Evolutionary conservation across 164 flowering plant species (phyloP).

Genomic region (Vitis labrusca): DNA sequence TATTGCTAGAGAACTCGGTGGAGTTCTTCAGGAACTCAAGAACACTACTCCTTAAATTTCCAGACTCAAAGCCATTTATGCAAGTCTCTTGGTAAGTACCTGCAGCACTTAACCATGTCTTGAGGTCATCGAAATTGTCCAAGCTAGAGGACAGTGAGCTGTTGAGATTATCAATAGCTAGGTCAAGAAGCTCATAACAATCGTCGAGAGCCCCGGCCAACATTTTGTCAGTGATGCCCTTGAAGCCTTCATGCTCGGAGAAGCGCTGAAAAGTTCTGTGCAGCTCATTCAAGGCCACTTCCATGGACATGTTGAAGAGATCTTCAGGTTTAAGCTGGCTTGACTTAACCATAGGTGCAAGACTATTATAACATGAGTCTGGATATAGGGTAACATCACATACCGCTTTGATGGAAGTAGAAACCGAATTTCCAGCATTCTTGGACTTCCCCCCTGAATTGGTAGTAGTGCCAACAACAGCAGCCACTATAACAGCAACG

Average conservation of each 20-base stretch:
- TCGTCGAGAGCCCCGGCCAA: constrained; percentile 30
- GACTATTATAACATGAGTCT: constrained; percentile 43
- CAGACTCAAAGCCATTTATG: constrained; percentile 48
- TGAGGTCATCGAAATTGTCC: constrained; percentile 41
- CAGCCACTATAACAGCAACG: constrained; percentile 42
- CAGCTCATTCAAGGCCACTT: constrained; percentile 44
- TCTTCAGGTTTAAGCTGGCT: constrained; percentile 30
- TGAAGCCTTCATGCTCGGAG: constrained; percentile 2
- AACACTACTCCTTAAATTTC: not conserved
- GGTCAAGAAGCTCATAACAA: constrained; percentile 42
- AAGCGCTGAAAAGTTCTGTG: constrained; percentile 26
- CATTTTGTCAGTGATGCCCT: constrained; percentile 8
- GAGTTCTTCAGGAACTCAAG: constrained; percentile 34
- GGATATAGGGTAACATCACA: constrained; percentile 59
- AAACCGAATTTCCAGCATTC: not conserved
- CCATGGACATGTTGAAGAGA: constrained; percentile 43
- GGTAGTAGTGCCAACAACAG: constrained; percentile 41
- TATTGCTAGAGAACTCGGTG: constrained; percentile 55
- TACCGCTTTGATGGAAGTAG: constrained; percentile 48
- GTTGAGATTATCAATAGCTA: constrained; percentile 57
- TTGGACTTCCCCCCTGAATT: not conserved
- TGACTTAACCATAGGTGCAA: constrained; percentile 28
- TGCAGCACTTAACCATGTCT: constrained; percentile 72
- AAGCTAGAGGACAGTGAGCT: constrained; percentile 19
- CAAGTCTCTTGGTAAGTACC: constrained; percentile 69